Evolutionary conservation across 805 yeast genomes (phyloP), one percentile per base, ranked within the genome.

Genomic region (Scheffersomyces coipomensis): DNA sequence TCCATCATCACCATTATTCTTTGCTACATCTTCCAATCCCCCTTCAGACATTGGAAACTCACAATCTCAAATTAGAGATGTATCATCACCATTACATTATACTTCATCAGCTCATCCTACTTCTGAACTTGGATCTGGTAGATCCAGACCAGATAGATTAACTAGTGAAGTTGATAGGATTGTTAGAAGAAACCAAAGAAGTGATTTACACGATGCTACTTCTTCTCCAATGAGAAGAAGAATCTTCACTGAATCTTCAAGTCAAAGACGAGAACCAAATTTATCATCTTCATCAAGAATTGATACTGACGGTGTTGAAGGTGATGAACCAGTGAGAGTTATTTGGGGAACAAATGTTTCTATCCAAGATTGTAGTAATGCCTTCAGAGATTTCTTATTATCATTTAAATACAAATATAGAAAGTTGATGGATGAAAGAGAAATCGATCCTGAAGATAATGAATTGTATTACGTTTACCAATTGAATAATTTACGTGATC

Each of bases 271-370:
- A 9, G 37, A 36, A 29, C 36, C 37, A 12, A 44, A 40, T 25
- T 44, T 47, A 41, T 19, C 54, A 10, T 52, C 63, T 12, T 56
- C 66, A 11, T 55, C 68, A 8, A 55, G 56, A 31, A 51, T 62
- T 13, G 51, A 46, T 39, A 49, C 65, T 8, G 71, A 63, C 24
- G 47, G 51, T 13, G 42, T 41, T 31, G 58, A 51, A 16, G 40
- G 37, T 18, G 79, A 78, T 38, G 96, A 85, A 48, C 95, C 96
- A 0, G 80, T 82, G 18, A 77, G 95, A 53, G 96, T 93, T 38
- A 91, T 93, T 55, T 93, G 99, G 99, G 99, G 99, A 64, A 93
- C 99, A 1, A 89, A 91, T 56, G 96, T 93, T 19, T 85, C 95
- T 34, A 90, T 93, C 55, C 87, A 81, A 55, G 97, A 93, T 55